phyloP scores from a whole-genome alignment of 2,329 filamentous ascomycete species.

The Trichoderma arundinaceum region DNA sequence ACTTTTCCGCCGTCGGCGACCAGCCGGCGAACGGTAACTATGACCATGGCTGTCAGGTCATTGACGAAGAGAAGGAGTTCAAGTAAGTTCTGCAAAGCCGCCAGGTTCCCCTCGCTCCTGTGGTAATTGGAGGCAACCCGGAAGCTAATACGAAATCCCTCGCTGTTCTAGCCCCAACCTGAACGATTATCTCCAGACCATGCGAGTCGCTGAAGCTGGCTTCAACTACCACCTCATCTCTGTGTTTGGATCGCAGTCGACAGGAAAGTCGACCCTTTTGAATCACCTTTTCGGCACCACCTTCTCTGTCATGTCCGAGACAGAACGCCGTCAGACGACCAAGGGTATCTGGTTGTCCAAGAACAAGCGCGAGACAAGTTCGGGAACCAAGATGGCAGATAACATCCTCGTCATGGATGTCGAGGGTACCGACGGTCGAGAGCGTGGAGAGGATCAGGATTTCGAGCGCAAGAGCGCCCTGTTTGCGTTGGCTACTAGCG shows the following conservation, averaged over 20 bases:
- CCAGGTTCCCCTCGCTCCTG: neutral
- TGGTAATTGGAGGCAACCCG: neutral
- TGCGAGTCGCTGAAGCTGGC: constrained; percentile 82
- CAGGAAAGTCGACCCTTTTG: constrained; percentile 94
- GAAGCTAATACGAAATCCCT: constrained; percentile 32
- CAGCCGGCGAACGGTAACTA: constrained; percentile 70
- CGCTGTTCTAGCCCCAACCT: constrained; percentile 67
- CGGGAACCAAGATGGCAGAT: constrained; percentile 76
- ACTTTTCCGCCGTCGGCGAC: constrained; percentile 76
- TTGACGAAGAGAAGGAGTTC: constrained; percentile 91
- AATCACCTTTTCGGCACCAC: constrained; percentile 95
- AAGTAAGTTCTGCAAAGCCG: constrained; percentile 66
- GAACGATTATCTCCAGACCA: constrained; percentile 78
- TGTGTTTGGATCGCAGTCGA: constrained; percentile 98
- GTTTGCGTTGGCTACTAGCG: constrained; percentile 95
- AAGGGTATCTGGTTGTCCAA: constrained; percentile 99
- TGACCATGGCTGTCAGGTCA: constrained; percentile 94
- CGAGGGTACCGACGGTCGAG: constrained; percentile 94
- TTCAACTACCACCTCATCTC: constrained; percentile 99
- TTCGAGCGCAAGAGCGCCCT: constrained; percentile 98
- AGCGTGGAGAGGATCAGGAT: constrained; percentile 96
- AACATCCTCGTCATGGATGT: constrained; percentile 99
- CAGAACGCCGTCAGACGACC: constrained; percentile 91
- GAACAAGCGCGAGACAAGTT: constrained; percentile 73
- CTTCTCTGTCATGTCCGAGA: constrained; percentile 97